Evolutionary conservation across 805 yeast genomes (phyloP).

Genomic region (Torulaspora indica): DNA sequence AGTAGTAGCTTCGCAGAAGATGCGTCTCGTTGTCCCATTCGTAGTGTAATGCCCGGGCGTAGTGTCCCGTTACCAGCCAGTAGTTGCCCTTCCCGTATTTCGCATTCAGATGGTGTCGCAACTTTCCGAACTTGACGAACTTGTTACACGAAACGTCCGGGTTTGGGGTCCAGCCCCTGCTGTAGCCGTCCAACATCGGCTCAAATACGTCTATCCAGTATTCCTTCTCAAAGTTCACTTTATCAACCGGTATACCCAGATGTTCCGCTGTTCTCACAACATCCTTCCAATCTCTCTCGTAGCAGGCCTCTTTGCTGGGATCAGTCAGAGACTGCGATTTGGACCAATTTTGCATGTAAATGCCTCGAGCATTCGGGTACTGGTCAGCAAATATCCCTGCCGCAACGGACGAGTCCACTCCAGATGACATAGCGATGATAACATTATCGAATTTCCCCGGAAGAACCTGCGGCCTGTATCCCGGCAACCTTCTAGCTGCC

Average conservation of each 20-base stretch:
- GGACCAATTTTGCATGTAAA: conserved; percentile 94
- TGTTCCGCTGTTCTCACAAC: conserved; percentile 61
- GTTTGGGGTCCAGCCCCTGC: conserved; percentile 79
- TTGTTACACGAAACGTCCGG: conserved; percentile 90
- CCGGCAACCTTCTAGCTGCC: conserved; percentile 12
- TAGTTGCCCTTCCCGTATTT: conserved; percentile 44
- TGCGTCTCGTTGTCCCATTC: conserved; percentile 36
- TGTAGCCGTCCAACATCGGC: conserved; percentile 80
- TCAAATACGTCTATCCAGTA: conserved; percentile 91
- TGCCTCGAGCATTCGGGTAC: conserved; percentile 62
- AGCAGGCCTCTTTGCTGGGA: conserved; percentile 51
- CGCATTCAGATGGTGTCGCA: conserved; percentile 50
- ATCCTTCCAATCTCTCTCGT: conserved; percentile 85
- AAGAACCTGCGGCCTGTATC: conserved; percentile 16
- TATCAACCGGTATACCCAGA: conserved; percentile 61
- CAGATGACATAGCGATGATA: conserved; percentile 90
- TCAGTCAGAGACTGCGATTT: conserved; percentile 31
- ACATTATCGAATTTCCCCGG: conserved; percentile 57
- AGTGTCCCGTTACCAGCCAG: conserved; percentile 92
- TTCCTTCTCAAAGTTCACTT: conserved; percentile 82
- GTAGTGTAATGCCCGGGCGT: conserved; percentile 47
- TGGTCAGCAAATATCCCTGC: conserved; percentile 62
- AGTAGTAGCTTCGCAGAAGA: conserved; percentile 54
- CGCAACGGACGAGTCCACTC: conserved; percentile 90
- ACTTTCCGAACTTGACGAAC: conserved; percentile 79